Conservation (phyloP, 2,329 filamentous ascomycete species). For the Colletotrichum nymphaeae region DNA sequence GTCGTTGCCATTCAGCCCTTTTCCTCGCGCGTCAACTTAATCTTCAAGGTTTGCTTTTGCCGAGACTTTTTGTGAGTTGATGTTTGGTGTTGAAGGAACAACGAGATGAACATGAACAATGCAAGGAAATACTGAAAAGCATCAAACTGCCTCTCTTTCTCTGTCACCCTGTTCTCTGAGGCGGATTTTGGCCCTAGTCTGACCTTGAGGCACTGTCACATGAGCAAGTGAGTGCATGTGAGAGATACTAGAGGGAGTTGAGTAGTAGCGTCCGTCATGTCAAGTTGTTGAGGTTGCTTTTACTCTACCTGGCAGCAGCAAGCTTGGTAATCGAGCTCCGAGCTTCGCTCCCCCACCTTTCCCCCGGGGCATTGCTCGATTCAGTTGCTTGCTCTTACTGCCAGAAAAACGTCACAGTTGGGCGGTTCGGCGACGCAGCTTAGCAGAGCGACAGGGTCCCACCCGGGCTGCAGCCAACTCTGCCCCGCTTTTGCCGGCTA, state of each 20-base stretch:
- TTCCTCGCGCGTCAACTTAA: not conserved
- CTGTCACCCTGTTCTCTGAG: not conserved
- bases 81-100: not conserved
- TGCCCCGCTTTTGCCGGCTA: conserved; percentile 9
- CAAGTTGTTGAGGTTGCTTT: not conserved
- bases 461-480: conserved; percentile 2
- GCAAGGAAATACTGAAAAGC: not conserved
- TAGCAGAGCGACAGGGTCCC: not conserved
- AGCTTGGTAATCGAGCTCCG: conserved; percentile 30
- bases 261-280: not conserved
- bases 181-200: not conserved
- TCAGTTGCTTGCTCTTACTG: not conserved
- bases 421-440: not conserved
- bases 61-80: not conserved
- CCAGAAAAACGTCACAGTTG: conserved; percentile 6
- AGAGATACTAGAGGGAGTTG: not conserved
- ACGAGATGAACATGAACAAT: not conserved
- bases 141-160: not conserved
- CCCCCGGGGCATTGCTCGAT: not conserved
- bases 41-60: not conserved
- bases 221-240: not conserved
- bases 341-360: not conserved
- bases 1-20: conserved; percentile 13
- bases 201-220: not conserved
- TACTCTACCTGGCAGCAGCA: not conserved